Evolutionary conservation across 805 yeast genomes (phyloP), one percentile per base, ranked within the genome.

Genomic region (Yamadazyma philogaea): DNA sequence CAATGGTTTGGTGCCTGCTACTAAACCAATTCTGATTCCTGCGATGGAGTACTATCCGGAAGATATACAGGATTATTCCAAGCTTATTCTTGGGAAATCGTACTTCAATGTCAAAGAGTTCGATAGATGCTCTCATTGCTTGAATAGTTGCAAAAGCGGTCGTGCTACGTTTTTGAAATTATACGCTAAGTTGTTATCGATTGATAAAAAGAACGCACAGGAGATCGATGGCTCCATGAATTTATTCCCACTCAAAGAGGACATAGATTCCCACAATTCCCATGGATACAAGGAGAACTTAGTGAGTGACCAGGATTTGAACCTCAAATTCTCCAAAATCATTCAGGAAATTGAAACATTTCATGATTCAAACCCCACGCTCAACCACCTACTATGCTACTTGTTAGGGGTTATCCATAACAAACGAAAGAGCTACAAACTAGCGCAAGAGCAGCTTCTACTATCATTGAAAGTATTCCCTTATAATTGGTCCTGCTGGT

Each of bases 401-500:
- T 60, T 93, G 31, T 70, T 77, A 43, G 99, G 97, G 1, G 58
- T 84, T 12, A 67, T 86, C 1, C 66, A 82, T 36, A 65, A 80
- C 41, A 82, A 79, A 51, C 82, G 82, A 52, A 80, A 81, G 37
- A 80, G 83, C 49, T 63, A 64, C n/a, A 50, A 65, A 1, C 59
- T 67, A 27, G 96, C 97, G 0, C 80, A 82, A 44, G 68, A 74
- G 18, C 67, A 68, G 34, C 72, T 90, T 24, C 68, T 80, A 22
- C 72, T 71, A 36, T 83, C 96, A 1, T 56, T 91, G 11, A 66
- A 74, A 18, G 39, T 73, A 21, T 88, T 82, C 52, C 96, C 97
- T 0, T 85, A 74, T 60, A 91, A 91, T 60, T 93, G 99, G 99
- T 78, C 90, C 42, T 84, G 93, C 45, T 93, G 97, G 97, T 72